phyloP scores from a whole-genome alignment of 345 rosid genomes.

The Firmiana major region DNA sequence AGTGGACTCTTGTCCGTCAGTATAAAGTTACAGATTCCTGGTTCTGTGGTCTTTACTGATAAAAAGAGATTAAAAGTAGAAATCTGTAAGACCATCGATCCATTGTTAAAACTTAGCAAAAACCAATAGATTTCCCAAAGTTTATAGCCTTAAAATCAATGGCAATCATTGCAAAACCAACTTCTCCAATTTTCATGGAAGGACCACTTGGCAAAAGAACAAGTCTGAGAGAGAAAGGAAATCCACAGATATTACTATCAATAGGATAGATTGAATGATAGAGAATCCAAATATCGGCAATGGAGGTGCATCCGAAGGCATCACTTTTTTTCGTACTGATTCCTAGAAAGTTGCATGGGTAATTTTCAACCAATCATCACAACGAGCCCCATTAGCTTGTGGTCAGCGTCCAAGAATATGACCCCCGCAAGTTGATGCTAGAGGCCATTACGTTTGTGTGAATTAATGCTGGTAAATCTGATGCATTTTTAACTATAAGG shows the following conservation, averaged over 20 bases:
- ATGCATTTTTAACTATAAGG: neutral
- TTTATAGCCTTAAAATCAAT: neutral
- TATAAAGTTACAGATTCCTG: conserved; percentile 13
- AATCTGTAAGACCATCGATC: neutral
- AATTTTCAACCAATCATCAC: conserved; percentile 57
- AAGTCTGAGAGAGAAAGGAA: conserved; percentile 25
- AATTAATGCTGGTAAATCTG: neutral
- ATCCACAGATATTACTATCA: conserved; percentile 29
- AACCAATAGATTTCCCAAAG: neutral
- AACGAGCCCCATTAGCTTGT: conserved; percentile 26
- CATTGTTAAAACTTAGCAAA: neutral
- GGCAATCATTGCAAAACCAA: neutral
- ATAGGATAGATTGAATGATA: conserved; percentile 31
- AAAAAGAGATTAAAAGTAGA: neutral
- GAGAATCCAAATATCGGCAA: conserved; percentile 35
- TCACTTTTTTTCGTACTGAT: conserved; percentile 25
- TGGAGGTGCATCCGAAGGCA: conserved; percentile 17
- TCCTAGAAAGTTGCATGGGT: conserved; percentile 40
- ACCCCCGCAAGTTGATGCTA: conserved; percentile 39
- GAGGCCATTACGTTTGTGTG: neutral
- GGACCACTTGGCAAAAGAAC: conserved; percentile 43
- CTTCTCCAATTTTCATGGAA: conserved; percentile 38
- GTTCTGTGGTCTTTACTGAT: neutral
- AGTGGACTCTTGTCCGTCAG: conserved; percentile 6
- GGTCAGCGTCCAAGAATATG: conserved; percentile 33